Evolutionary conservation across 345 rosid species (phyloP), one percentile per base, ranked within the genome.

Genomic region (Eucalyptus grandis): DNA sequence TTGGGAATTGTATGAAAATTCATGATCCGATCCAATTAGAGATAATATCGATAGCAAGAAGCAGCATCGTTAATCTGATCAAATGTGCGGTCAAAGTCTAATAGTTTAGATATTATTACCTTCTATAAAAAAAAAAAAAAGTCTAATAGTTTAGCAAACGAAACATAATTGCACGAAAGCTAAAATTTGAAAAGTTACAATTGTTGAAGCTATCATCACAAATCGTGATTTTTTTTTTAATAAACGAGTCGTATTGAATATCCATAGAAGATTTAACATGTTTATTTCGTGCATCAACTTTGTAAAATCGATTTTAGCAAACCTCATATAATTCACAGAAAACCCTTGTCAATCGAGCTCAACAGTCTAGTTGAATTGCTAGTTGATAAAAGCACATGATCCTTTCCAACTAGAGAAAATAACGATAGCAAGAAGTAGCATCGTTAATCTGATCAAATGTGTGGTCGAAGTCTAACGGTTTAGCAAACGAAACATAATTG

Each of bases 281-380:
- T 30, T 62, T 3, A 16, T 37, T 31, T 67, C 2, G 1, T 16
- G 19, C 69, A 30, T 62, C 69, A 30, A 62, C 8, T 62, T 30
- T 62, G 1, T 27, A 8, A 67, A 30, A 30, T 7, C 3, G 5
- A 62, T 30, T 62, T 13, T 62, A 62, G 69, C 3, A 30, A 62
- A 30, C 2, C 34, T 11, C 1, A 0, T 27, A 13, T 30, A 62
- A 60, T 60, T 58, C 7, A 26, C 8, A 3, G 1, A 5, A 62
- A 62, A 27, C 15, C 7, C 67, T 11, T 58, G 4, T n/a, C 2
- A 26, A 58, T 58, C 2, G 4, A 26, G n/a, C 67, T 26, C n/a
- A 4, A 0, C 12, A 11, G 4, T 26, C 2, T 11, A 5, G 3
- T 12, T 58, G 14, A 26, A 58, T 58, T 26, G 14, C 14, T 58